Evolutionary conservation across 495 filamentous ascomycete genomes (phyloP), one percentile per base, ranked within the genome.

Genomic region (Trichoderma asperelloides): DNA sequence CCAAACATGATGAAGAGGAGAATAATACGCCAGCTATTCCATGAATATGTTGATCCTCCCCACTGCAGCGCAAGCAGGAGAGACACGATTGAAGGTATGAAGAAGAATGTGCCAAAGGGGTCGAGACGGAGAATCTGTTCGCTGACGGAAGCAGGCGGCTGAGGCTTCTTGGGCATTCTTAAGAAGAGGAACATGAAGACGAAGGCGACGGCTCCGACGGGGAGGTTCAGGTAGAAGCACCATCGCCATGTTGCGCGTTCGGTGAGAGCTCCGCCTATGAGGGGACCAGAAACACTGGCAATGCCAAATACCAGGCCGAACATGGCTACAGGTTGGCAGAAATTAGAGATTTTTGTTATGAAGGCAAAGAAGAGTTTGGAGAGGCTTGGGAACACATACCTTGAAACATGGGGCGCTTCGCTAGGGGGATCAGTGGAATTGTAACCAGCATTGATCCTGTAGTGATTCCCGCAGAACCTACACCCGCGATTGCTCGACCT

Each of bases 61-160:
- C 93, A 96, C 73, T 96, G 91, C 37, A 96, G 78, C 0, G 92
- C 92, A 1, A 96, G 79, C 39, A 96, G 74, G 5, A 94, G 79
- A 68, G 84, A 88, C 64, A 94, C 81, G 25, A 92, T 84, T 12
- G 81, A 83, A 0, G 92, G 91, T 9, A 96, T 72, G 72, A 96
- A 90, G 72, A 91, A 79, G 2, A 85, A 8, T 12, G 87, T 89
- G 8, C 92, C 93, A 8, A 87, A 72, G 4, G 89, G 82, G 74
- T 96, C 92, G 41, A 96, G 77, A 2, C 81, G 81, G 55, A 75
- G 75, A 64, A 87, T 69, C 55, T 87, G 82, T 39, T 74, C 66
- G 67, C 69, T 75, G 41, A 76, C 70, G 9, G 66, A 65, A n/a
- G 75, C 79, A 16, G 77, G 72, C 21, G 67, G 70, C 49, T 77